Evolutionary conservation across 208 protist species (phyloP).

Genomic region (Crithidia acanthocephali): DNA sequence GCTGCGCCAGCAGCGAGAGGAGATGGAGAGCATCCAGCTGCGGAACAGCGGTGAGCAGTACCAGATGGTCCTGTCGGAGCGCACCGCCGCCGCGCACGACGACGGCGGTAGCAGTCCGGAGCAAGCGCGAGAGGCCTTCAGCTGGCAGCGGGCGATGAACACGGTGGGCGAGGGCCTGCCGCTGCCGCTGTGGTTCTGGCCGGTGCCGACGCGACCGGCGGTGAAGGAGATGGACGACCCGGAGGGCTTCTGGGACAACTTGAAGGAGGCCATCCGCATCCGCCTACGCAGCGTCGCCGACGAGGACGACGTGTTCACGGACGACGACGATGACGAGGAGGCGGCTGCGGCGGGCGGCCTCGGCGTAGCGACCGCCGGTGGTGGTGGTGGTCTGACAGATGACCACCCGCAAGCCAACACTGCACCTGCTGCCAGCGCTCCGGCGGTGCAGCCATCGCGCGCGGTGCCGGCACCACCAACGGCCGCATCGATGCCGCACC

Average conservation of each 20-base stretch:
- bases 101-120: slow-evolving; percentile 16
- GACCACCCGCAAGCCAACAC: not conserved
- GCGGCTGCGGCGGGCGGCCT: too few species aligned
- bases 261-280: slow-evolving; percentile 39
- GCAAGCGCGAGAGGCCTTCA: slow-evolving; percentile 21
- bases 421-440: not conserved
- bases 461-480: not conserved
- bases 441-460: not conserved
- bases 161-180: slow-evolving; percentile 34
- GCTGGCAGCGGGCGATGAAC: slow-evolving; percentile 23
- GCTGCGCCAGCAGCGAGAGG: slow-evolving; percentile 20
- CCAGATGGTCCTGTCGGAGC: slow-evolving; percentile 27
- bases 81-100: slow-evolving; percentile 13
- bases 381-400: not conserved
- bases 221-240: slow-evolving; percentile 39
- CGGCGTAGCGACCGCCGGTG: not conserved
- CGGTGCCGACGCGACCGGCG: slow-evolving; percentile 34
- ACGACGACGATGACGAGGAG: slow-evolving; percentile 23
- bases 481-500: not conserved
- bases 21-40: slow-evolving; percentile 3
- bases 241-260: slow-evolving; percentile 43
- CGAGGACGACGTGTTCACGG: slow-evolving; percentile 36
- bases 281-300: slow-evolving; percentile 54
- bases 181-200: slow-evolving; percentile 37
- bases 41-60: slow-evolving; percentile 31